phyloP scores from a whole-genome alignment of 2,329 filamentous ascomycete genomes.

The Sordariomycetes sp. region DNA sequence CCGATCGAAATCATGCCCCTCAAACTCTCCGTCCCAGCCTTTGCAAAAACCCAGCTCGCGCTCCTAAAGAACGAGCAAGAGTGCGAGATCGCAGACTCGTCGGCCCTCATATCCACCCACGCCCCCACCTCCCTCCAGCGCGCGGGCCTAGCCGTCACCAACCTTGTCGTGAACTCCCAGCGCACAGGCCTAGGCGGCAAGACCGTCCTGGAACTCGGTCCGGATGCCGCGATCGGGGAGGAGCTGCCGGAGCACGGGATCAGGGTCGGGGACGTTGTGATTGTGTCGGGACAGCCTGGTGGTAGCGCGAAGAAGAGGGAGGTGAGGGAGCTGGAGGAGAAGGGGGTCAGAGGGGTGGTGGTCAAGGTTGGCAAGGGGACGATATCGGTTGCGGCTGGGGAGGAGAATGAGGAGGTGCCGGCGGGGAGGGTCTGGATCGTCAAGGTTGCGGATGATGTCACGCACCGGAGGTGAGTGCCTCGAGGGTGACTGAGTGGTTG shows the following conservation, averaged over 20 bases:
- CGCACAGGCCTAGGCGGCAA: slow-evolving; percentile 88
- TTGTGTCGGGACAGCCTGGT: slow-evolving; percentile 60
- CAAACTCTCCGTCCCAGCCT: slow-evolving; percentile 50
- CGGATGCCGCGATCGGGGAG: slow-evolving; percentile 52
- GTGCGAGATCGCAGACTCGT: slow-evolving; percentile 59
- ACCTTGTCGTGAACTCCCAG: slow-evolving; percentile 59
- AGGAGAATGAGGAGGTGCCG: slow-evolving; percentile 38
- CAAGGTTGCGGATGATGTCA: slow-evolving; percentile 57
- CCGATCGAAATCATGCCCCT: slow-evolving; percentile 10
- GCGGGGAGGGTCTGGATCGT: slow-evolving; percentile 46
- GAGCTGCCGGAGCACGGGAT: slow-evolving; percentile 65
- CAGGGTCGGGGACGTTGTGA: slow-evolving; percentile 64
- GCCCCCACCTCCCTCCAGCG: slow-evolving; percentile 58
- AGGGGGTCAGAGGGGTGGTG: slow-evolving; percentile 58
- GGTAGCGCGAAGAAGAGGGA: slow-evolving; percentile 62
- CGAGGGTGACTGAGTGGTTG: not conserved
- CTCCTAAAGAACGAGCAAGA: slow-evolving; percentile 60
- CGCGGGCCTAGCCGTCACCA: slow-evolving; percentile 66
- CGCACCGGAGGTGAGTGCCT: slow-evolving; percentile 36
- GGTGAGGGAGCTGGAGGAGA: slow-evolving; percentile 55
- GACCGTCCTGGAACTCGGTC: slow-evolving; percentile 67
- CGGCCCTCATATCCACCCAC: slow-evolving; percentile 51
- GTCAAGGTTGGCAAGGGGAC: slow-evolving; percentile 43
- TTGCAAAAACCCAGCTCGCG: slow-evolving; percentile 56
- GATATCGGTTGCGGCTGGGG: slow-evolving; percentile 57